phyloP scores from a whole-genome alignment of 148 eudicot species.

The Chenopodium berlandieri region DNA sequence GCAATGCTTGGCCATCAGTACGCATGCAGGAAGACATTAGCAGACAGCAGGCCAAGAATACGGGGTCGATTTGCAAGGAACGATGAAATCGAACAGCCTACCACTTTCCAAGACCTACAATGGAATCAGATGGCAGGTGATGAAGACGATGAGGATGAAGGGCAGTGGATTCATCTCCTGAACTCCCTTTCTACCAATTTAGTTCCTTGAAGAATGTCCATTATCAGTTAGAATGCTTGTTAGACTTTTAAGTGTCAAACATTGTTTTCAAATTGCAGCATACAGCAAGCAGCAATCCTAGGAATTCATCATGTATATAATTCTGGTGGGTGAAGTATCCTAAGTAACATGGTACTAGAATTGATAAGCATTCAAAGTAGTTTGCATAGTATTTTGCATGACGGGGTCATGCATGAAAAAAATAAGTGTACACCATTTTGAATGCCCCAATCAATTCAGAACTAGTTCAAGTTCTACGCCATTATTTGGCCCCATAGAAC shows the following conservation, averaged over 20 bases:
- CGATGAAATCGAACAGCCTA: conserved; percentile 42
- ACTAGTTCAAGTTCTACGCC: conserved; percentile 3
- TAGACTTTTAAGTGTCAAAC: background rate
- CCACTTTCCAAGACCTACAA: conserved; percentile 26
- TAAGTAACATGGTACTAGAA: conserved; percentile 8
- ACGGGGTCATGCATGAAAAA: conserved; percentile 26
- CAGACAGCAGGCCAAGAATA: conserved; percentile 82
- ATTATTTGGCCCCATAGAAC: background rate
- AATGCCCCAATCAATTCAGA: conserved; percentile 14
- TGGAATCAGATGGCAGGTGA: conserved; percentile 39
- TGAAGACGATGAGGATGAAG: conserved; percentile 51
- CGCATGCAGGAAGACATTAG: conserved; percentile 89
- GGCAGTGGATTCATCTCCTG: conserved; percentile 53
- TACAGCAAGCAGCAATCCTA: background rate
- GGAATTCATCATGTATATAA: conserved; percentile 23
- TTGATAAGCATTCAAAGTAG: conserved; percentile 15
- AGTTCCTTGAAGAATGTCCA: conserved; percentile 17
- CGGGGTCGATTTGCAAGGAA: conserved; percentile 88
- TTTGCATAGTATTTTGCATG: conserved; percentile 22
- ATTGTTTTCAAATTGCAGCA: background rate
- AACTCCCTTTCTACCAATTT: conserved; percentile 41
- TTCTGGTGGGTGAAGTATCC: conserved; percentile 8
- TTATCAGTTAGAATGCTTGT: conserved; percentile 6
- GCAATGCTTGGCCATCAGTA: conserved; percentile 43
- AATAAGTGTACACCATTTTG: conserved; percentile 17